phyloP scores from a whole-genome alignment of 129 eudicot species.

The Escallonia herrerae region DNA sequence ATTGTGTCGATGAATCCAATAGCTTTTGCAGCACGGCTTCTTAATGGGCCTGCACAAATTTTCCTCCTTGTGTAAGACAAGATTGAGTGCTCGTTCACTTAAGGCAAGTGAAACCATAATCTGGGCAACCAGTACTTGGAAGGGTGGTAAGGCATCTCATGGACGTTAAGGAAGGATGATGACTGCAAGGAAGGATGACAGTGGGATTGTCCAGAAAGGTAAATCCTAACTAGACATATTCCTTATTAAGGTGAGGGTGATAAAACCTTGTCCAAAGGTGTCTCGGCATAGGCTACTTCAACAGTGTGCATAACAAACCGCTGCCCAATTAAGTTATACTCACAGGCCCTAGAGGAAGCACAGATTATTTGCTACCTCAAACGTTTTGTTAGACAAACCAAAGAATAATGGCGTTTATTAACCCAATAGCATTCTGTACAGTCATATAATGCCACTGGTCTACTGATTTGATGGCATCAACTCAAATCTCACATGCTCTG shows the following conservation, averaged over 20 bases:
- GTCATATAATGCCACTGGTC: no score
- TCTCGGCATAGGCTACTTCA: no score
- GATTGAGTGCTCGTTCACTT: background rate
- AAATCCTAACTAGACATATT: background rate
- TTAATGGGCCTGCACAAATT: constrained; percentile 57
- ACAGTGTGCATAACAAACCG: no score
- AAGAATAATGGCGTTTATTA: background rate
- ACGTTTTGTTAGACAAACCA: no score
- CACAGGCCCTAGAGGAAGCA: no score
- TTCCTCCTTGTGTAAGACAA: background rate
- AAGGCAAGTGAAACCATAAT: background rate
- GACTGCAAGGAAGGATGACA: background rate
- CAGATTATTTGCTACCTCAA: no score
- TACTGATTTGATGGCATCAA: background rate
- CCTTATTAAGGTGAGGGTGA: background rate
- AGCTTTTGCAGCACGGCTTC: constrained; percentile 97
- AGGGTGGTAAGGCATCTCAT: background rate
- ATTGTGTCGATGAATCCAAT: constrained; percentile 88
- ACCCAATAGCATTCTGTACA: no score
- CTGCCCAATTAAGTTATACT: no score
- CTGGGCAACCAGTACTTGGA: background rate
- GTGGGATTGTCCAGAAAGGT: background rate
- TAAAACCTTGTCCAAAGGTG: no score
- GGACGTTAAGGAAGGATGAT: background rate
- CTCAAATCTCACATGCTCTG: background rate